A percentile compares a stretch with the other conserved stretches of the same genome.
These are phyloP conservation scores for Ceratobasidium sp. DNA, from an alignment of 1,284 basidiomycete genomes.

Conservation along the genomic window DNA sequence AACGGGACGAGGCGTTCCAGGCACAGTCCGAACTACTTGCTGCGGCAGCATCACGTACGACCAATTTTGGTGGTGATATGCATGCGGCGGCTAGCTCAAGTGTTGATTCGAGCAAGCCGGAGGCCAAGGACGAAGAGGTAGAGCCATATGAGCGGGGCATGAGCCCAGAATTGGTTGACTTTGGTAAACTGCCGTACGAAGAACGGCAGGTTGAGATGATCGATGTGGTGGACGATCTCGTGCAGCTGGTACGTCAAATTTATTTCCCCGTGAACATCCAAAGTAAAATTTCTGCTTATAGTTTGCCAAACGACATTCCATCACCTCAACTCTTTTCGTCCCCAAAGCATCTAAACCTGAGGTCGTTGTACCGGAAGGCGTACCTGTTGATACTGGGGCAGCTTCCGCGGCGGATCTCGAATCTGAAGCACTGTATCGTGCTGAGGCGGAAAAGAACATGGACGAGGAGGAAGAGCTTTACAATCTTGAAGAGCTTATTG, in stretches of 20 bases:
- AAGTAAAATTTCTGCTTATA: conserved; percentile 48
- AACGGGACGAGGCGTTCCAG: conserved; percentile 91
- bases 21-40: conserved; percentile 92
- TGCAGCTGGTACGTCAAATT: conserved; percentile 64
- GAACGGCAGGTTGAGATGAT: conserved; percentile 82
- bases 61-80: conserved; percentile 54
- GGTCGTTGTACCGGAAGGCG: conserved; percentile 50
- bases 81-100: conserved; percentile 49
- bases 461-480: conserved; percentile 96
- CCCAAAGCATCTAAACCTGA: conserved; percentile 60
- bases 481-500: conserved; percentile 86
- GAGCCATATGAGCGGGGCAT: conserved; percentile 83
- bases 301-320: conserved; percentile 77
- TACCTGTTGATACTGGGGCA: conserved; percentile 64
- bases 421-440: conserved; percentile 84
- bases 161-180: conserved; percentile 79
- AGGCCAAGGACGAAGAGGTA: conserved; percentile 58
- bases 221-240: conserved; percentile 69
- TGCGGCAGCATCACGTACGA: conserved; percentile 64
- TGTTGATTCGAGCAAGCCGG: conserved; percentile 53
- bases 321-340: conserved; percentile 85
- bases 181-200: conserved; percentile 71
- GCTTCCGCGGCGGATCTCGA: conserved; percentile 66
- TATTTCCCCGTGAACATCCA: neutral
- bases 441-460: conserved; percentile 87